Evolutionary conservation across 306 rosid genomes (phyloP), one percentile per base, ranked within the genome.

Genomic region (Prunus mume): DNA sequence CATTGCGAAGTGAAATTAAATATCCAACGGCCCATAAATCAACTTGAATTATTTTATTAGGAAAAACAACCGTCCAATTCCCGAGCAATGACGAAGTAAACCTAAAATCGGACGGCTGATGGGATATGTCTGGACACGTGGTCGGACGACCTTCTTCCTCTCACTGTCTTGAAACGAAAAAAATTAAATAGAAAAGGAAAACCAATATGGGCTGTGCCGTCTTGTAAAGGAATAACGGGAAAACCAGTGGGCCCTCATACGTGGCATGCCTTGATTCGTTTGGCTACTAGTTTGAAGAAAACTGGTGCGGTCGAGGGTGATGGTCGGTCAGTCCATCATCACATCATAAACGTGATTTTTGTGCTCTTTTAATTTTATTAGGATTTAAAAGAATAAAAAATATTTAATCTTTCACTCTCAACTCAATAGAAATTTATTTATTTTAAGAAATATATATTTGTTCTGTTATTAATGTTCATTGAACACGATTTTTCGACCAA

Each of bases 321-420:
- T 19, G 68, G 68, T 60, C 45, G 68, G 68, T 43, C 24, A 0
- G 41, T 34, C 8, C 41, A 38, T 38, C 24, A 10, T 73, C 68
- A 72, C 45, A 64, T 60, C 65, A n/a, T 18, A 73, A 73, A 46
- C 69, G 69, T 73, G 77, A 46, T 18, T 15, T 58, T 73, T 25
- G 56, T 73, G 76, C 45, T 43, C 66, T 6, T 1, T 49, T 25
- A 3, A 27, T 49, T 52, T 69, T 19, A 6, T 3, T 4, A 18
- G 22, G 22, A 34, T 34, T 34, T 34, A 0, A 34, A 34, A 30
- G 5, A 34, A 34, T 34, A 34, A 34, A 34, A 4, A 32, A 32
- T 4, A 5, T 4, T 5, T 38, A 38, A 38, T 38, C 43, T 6
- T 38, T 6, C 2, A 38, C 43, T 38, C 43, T 38, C 43, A 38